Evolutionary conservation across 2,329 filamentous ascomycete genomes (phyloP).

Genomic region (Fusarium austroafricanum): DNA sequence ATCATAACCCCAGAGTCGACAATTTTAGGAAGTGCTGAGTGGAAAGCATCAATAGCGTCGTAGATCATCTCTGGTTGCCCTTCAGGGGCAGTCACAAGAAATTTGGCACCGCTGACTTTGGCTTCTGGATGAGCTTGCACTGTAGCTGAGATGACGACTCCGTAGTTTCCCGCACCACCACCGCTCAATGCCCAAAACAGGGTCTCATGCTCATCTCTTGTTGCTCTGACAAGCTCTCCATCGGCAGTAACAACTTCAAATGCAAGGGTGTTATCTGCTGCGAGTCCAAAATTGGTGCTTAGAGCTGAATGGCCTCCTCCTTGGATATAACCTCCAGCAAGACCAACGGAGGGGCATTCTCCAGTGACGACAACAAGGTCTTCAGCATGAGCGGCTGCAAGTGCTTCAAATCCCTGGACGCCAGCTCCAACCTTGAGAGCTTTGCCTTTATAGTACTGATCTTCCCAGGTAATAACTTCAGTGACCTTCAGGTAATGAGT

Average conservation of each 20-base stretch:
- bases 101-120: conserved; percentile 49
- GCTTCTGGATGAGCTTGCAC: conserved; percentile 60
- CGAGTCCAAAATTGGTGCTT: conserved; percentile 65
- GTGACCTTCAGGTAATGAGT: conserved; percentile 57
- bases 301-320: conserved; percentile 68
- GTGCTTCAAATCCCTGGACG: conserved; percentile 61
- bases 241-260: conserved; percentile 64
- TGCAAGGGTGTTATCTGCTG: conserved; percentile 68
- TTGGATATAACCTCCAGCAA: conserved; percentile 70
- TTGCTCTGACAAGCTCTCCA: conserved; percentile 62
- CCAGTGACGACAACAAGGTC: conserved; percentile 65
- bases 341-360: conserved; percentile 64
- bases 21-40: conserved; percentile 47
- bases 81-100: conserved; percentile 19
- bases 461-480: conserved; percentile 54
- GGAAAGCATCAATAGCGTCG: conserved; percentile 40
- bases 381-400: conserved; percentile 57
- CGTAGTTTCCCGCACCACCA: conserved; percentile 69
- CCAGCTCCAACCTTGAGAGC: conserved; percentile 67
- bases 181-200: conserved; percentile 73
- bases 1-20: conserved; percentile 61
- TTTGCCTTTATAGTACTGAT: conserved; percentile 59
- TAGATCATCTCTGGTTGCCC: conserved; percentile 22
- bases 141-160: conserved; percentile 66
- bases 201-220: conserved; percentile 60